These are phyloP conservation scores for Prunus dulcis DNA, from an alignment of 306 rosid genomes.

Conservation along the genomic window DNA sequence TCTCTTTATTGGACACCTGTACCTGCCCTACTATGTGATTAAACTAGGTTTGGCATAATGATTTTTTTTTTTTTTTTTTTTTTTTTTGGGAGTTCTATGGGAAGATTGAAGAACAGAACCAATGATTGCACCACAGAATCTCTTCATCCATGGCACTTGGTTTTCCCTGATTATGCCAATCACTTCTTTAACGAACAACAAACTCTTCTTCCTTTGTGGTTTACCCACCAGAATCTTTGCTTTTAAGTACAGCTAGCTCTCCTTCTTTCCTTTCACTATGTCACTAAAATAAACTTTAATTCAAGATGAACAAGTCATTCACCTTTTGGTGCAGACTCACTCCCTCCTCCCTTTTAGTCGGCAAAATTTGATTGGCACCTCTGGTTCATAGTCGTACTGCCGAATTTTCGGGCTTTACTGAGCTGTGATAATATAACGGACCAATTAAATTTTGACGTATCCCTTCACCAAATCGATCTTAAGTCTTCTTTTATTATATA, in stretches of 20 bases:
- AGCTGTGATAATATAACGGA: no score
- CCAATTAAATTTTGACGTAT: no score
- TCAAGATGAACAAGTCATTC: neutral
- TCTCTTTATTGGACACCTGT: neutral
- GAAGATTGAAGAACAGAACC: constrained; percentile 11
- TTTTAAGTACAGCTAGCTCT: constrained; percentile 16
- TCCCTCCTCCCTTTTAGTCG: neutral
- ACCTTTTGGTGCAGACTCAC: neutral
- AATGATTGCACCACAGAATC: constrained; percentile 11
- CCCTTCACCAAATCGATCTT: neutral
- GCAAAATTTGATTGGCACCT: neutral
- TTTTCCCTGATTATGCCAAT: constrained; percentile 16
- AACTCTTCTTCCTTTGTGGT: neutral
- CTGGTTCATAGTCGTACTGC: no score
- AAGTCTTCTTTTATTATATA: neutral
- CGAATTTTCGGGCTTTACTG: no score
- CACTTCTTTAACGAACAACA: neutral
- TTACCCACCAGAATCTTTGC: constrained; percentile 9
- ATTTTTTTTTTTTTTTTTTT: neutral
- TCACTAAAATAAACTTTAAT: neutral
- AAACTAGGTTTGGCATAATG: neutral
- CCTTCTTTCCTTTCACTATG: neutral
- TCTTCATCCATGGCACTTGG: constrained; percentile 10
- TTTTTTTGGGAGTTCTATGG: neutral
- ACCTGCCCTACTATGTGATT: neutral